Percentiles rank a stretch among this genome's conserved stretches.
These are phyloP conservation scores for Tolypocladium capitatum DNA, from an alignment of 2,329 filamentous ascomycete genomes.

Conservation along the genomic window DNA sequence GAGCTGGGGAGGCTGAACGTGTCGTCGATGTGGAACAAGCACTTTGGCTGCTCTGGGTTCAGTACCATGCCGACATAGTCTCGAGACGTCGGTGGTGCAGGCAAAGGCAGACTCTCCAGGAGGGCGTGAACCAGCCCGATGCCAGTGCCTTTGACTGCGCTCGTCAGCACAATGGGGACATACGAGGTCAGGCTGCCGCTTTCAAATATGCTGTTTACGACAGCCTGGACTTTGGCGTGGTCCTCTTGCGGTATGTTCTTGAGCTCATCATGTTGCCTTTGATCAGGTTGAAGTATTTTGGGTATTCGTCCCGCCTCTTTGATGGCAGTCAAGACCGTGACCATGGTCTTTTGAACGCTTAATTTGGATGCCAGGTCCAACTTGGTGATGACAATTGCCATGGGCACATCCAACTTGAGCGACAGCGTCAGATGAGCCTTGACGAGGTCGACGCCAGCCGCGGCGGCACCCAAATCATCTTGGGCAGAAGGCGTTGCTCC, in stretches of 20 bases:
- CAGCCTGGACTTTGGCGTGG: constrained; percentile 40
- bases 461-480: constrained; percentile 35
- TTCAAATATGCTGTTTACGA: constrained; percentile 36
- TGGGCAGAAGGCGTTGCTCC: constrained; percentile 35
- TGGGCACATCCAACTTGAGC: constrained; percentile 62
- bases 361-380: constrained; percentile 69
- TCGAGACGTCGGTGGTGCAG: constrained; percentile 36
- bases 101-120: constrained; percentile 61
- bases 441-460: constrained; percentile 55
- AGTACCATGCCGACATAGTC: constrained; percentile 41
- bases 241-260: constrained; percentile 43
- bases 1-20: constrained; percentile 64
- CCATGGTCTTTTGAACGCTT: constrained; percentile 56
- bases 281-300: constrained; percentile 51
- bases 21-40: constrained; percentile 83
- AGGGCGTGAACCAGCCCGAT: constrained; percentile 74
- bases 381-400: constrained; percentile 81
- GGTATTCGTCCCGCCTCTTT: constrained; percentile 66
- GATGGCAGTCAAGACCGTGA: constrained; percentile 60
- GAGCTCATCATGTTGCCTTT: constrained; percentile 35
- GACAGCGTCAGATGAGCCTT: constrained; percentile 76
- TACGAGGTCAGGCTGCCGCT: constrained; percentile 30
- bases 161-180: constrained; percentile 80
- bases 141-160: constrained; percentile 71
- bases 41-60: constrained; percentile 46